Percentiles rank a stretch among this genome's conserved stretches.
These are phyloP conservation scores for Oxytropis ochrocephala DNA, from an alignment of 306 rosid genomes.

Conservation along the genomic window DNA sequence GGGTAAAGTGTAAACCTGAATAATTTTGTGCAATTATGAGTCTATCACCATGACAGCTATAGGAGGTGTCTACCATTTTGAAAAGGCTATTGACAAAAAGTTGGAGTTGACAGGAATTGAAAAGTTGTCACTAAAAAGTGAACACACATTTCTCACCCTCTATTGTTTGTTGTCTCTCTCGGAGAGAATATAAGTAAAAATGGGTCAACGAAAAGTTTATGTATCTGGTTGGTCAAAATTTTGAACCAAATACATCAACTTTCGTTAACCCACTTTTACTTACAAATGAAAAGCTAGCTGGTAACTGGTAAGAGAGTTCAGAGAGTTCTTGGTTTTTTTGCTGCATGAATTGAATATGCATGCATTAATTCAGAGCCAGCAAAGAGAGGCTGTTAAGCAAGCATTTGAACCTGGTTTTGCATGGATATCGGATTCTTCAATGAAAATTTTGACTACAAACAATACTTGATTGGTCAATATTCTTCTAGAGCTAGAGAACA, in stretches of 20 bases:
- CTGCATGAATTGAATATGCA: constrained; percentile 18
- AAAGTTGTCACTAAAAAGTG: neutral
- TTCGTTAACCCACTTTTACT: no score
- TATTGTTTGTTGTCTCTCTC: neutral
- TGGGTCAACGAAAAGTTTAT: no score
- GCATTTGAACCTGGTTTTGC: constrained; percentile 25
- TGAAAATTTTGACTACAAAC: constrained; percentile 1
- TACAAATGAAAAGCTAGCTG: neutral
- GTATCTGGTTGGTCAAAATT: no score
- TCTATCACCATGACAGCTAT: constrained; percentile 13
- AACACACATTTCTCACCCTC: neutral
- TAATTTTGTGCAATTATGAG: constrained; percentile 19
- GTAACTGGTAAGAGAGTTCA: neutral
- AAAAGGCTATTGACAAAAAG: constrained; percentile 25
- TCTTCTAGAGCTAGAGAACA: neutral
- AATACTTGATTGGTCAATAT: neutral
- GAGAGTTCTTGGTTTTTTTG: neutral
- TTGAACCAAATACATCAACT: no score
- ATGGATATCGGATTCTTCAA: constrained; percentile 10
- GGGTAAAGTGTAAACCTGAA: neutral
- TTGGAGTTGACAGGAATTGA: neutral
- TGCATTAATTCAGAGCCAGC: constrained; percentile 17
- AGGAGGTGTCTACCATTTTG: constrained; percentile 21
- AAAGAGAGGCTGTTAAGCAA: constrained; percentile 28
- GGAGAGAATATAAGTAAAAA: no score